Base-by-base conservation (phyloP, 805 yeast genomes). In the Ogataea trehalophila region DNA sequence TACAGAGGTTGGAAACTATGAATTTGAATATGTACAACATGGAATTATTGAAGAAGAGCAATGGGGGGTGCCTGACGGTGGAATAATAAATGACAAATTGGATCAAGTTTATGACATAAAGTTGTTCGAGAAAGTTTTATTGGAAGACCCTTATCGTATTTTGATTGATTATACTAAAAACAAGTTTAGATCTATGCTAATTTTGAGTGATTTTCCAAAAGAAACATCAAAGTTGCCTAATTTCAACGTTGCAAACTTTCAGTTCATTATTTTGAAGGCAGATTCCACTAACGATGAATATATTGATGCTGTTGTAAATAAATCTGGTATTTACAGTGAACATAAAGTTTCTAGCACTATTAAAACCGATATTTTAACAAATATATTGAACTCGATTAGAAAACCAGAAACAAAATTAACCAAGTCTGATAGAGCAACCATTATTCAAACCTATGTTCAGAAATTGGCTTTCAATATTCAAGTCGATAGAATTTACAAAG, bases 101-200 rank as follows among this genome's bases (percentile, higher is more conserved):
- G 90, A 85, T 58, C 51, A 63, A 14, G 68, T 78, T 54, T 85
- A 83, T 59, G 81, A 81, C 59, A 62, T 71, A 39, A 44, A 52
- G 0, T 70, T 61, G 34, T 80, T 85, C 54, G 70, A 71, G 42
- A 51, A 57, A 9, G 52, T 65, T 7, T 50, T 84, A 39, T 46
- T 70, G n/a, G 52, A 65, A 14, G 87, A 84, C 61, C 83, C 82
- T 47, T 81, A 83, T 59, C 69, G 90, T 23, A 80, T 85, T 13
- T 67, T 83, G 47, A 73, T 81, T 17, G 91, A 85, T 59, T 85
- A 81, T 74, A 60, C 71, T 41, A 83, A 82, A 58, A 85, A 85
- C 68, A 77, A 79, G 62, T 83, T 82, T 61, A 68, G 92, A 46
- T 69, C 86, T 1, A 61, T 77, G 57, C 75, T 86, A 54, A 71